A percentile compares a stretch with the other conserved stretches of the same genome.
Conservation (phyloP, 305 asterid genomes). For the Plantago lanceolata region DNA sequence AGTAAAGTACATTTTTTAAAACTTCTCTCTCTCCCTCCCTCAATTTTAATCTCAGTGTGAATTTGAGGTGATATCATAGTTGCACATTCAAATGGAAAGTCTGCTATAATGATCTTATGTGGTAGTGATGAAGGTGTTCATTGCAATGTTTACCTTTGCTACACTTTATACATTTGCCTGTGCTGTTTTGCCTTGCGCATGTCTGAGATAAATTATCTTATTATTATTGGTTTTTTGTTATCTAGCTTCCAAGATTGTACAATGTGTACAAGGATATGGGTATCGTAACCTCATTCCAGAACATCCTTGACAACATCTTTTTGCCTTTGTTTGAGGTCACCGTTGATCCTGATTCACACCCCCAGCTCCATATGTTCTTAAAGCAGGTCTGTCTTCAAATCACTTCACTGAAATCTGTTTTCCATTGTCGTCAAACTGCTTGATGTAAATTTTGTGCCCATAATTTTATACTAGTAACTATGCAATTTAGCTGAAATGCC, state of each 20-base stretch:
- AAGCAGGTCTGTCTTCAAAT: conserved; percentile 59
- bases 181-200: neutral
- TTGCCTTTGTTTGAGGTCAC: conserved; percentile 95
- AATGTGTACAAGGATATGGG: conserved; percentile 98
- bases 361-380: conserved; percentile 86
- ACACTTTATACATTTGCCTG: neutral
- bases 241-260: conserved; percentile 94
- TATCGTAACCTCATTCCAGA: conserved; percentile 93
- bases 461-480: neutral
- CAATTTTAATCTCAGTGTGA: no score
- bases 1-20: no score
- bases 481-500: conserved; percentile 2
- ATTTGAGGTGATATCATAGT: no score
- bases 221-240: conserved; percentile 25
- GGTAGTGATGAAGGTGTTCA: no score
- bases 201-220: conserved; percentile 18
- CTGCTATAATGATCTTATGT: neutral
- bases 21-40: no score
- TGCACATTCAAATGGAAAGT: neutral
- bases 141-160: neutral
- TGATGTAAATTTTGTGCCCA: neutral
- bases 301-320: conserved; percentile 92
- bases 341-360: conserved; percentile 97
- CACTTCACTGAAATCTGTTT: conserved; percentile 9
- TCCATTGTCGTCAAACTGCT: conserved; percentile 5